Evolutionary conservation across 164 flowering plant genomes (phyloP).

Genomic region (Nymphaea colorata): DNA sequence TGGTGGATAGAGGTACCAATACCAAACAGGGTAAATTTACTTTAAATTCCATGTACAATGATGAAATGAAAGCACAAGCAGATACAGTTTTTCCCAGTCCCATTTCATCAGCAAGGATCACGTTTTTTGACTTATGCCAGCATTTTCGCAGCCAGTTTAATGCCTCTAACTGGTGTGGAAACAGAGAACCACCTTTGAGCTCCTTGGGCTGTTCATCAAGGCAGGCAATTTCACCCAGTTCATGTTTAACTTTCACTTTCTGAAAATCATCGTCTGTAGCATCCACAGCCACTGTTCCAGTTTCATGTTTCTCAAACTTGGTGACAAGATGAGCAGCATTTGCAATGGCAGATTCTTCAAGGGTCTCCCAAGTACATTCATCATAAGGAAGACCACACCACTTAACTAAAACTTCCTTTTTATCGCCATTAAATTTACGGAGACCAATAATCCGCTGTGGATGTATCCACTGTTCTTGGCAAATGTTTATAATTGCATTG

Average conservation of each 20-base stretch:
- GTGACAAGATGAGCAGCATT: constrained; percentile 41
- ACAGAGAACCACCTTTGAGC: constrained; percentile 78
- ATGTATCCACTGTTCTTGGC: constrained; percentile 76
- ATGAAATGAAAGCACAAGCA: constrained; percentile 87
- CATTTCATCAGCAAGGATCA: constrained; percentile 99
- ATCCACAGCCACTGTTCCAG: constrained; percentile 44
- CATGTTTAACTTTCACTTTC: constrained; percentile 18
- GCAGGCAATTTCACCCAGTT: constrained; percentile 40
- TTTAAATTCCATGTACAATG: constrained; percentile 72
- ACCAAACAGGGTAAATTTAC: constrained; percentile 76
- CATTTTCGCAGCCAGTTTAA: constrained; percentile 95
- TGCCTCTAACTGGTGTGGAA: constrained; percentile 98
- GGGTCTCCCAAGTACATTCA: constrained; percentile 97
- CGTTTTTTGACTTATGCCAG: constrained; percentile 87
- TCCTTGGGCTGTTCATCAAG: constrained; percentile 86
- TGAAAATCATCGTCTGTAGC: constrained; percentile 15
- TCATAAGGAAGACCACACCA: constrained; percentile 93
- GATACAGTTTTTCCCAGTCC: constrained; percentile 98
- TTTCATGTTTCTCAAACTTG: constrained; percentile 50
- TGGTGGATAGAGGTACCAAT: constrained; percentile 95
- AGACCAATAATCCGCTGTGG: constrained; percentile 81
- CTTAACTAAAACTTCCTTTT: constrained; percentile 60
- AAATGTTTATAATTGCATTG: constrained; percentile 55
- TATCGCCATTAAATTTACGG: constrained; percentile 37
- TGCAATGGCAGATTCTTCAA: constrained; percentile 55